Conservation (phyloP, 768 basidiomycete species). For the Psilocybe tampanensis region DNA sequence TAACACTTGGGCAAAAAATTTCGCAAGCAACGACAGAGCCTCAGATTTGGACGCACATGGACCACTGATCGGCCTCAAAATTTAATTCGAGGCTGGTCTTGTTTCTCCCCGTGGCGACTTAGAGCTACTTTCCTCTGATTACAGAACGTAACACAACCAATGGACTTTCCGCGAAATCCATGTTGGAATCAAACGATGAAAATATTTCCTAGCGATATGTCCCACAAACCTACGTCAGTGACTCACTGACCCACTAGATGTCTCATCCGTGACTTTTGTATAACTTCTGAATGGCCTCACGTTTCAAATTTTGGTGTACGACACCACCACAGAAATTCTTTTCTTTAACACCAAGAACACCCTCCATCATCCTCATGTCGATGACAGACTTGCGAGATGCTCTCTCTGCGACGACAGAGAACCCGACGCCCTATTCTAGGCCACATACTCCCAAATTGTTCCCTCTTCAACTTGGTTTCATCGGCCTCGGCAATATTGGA, state of each 20-base stretch:
- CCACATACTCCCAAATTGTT: neutral
- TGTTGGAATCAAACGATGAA: too few relatives aligned
- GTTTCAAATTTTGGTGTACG: neutral
- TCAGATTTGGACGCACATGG: too few relatives aligned
- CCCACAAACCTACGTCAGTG: neutral
- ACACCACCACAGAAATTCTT: neutral
- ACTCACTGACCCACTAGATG: neutral
- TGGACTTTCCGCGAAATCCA: too few relatives aligned
- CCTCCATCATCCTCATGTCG: neutral
- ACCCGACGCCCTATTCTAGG: neutral
- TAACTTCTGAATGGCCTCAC: neutral
- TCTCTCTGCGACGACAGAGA: neutral
- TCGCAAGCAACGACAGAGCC: too few relatives aligned
- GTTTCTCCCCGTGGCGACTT: too few relatives aligned
- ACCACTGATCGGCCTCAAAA: too few relatives aligned
- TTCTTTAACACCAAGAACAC: neutral
- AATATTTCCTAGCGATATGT: too few relatives aligned
- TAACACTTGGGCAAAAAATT: neutral
- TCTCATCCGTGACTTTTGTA: constrained; percentile 3
- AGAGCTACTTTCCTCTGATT: too few relatives aligned
- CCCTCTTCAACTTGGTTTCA: constrained; percentile 41
- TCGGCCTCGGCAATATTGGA: constrained; percentile 70
- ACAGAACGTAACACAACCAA: too few relatives aligned
- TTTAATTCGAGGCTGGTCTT: too few relatives aligned
- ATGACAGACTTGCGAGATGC: neutral